Base-by-base conservation (phyloP, 768 basidiomycete genomes). In the Rhodotorula paludigena region DNA sequence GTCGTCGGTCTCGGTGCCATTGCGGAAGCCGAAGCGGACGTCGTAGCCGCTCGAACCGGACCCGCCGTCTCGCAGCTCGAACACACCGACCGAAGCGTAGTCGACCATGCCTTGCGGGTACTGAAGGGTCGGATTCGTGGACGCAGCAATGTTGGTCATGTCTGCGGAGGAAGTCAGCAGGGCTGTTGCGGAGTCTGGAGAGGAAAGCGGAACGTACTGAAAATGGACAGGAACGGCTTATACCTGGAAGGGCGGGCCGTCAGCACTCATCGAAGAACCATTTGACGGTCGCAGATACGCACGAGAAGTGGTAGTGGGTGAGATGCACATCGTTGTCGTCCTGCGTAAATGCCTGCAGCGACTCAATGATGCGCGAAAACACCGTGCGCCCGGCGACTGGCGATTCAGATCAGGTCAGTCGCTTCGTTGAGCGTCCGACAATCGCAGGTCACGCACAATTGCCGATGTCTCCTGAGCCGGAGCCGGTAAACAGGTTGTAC, bases 221-320 rank as follows among this genome's bases (percentile, higher is more conserved):
- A 87, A 78, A 92, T 82, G 8, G 89, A 90, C 75, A 92, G 86
- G 84, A 93, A 90, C 21, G 90, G 87, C 78, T 92, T 90, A 82
- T 92, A 92, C 12, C 47, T 48, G 47, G n/a, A 48, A 3, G 8
- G 8, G 6, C 11, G 10, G 47, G n/a, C 47, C n/a, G 47, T 15
- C 47, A 2, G 11, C 12, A 28, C n/a, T 48, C 25, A 12, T 14
- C 9, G 11, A n/a, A 2, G 11, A 9, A n/a, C n/a, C n/a, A n/a
- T n/a, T 15, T 14, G 12, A 15, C n/a, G 28, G n/a, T 25, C 5
- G 9, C 3, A 12, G n/a, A 9, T 12, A 28, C 47, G 11, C n/a
- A 48, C 69, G 89, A 88, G 23, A 87, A 86, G 79, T 89, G 85
- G 73, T 89, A 82, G 72, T 90, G 77, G 78, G 87, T 81, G 80